Evolutionary conservation across 805 yeast genomes (phyloP).

Genomic region (Candida golubevii): DNA sequence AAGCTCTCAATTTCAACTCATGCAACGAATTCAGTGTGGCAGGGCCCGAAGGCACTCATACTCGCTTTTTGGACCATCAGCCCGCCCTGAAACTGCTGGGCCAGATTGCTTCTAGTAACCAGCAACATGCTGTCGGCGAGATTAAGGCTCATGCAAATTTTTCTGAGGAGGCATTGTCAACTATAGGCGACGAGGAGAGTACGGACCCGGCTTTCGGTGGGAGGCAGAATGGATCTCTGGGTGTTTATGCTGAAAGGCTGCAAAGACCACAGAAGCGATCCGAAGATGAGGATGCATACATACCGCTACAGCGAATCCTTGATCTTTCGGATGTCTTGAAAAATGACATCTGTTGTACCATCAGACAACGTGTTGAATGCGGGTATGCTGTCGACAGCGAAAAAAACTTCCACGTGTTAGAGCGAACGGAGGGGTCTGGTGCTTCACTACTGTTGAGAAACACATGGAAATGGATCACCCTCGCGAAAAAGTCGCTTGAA

Average conservation of each 20-base stretch:
- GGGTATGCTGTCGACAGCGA: conserved; percentile 73
- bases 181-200: conserved; percentile 29
- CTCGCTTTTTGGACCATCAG: conserved; percentile 36
- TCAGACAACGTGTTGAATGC: conserved; percentile 62
- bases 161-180: conserved; percentile 26
- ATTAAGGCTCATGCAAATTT: conserved; percentile 8
- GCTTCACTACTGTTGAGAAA: conserved; percentile 55
- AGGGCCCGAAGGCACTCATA: conserved; percentile 53
- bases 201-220: conserved; percentile 11
- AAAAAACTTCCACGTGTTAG: conserved; percentile 57
- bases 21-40: conserved; percentile 59
- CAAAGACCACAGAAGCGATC: conserved; percentile 1
- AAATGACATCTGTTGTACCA: conserved; percentile 70
- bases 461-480: conserved; percentile 89
- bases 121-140: neutral
- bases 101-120: neutral
- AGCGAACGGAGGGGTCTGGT: conserved; percentile 45
- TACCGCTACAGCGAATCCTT: conserved; percentile 28
- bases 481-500: conserved; percentile 60
- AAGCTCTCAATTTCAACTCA: conserved; percentile 60
- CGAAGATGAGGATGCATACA: conserved; percentile 20
- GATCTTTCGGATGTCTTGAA: conserved; percentile 45
- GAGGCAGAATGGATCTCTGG: neutral
- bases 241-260: neutral
- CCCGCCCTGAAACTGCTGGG: conserved; percentile 1